phyloP scores from a whole-genome alignment of 352 stramenopile species.

The Vaucheria bursata region DNA sequence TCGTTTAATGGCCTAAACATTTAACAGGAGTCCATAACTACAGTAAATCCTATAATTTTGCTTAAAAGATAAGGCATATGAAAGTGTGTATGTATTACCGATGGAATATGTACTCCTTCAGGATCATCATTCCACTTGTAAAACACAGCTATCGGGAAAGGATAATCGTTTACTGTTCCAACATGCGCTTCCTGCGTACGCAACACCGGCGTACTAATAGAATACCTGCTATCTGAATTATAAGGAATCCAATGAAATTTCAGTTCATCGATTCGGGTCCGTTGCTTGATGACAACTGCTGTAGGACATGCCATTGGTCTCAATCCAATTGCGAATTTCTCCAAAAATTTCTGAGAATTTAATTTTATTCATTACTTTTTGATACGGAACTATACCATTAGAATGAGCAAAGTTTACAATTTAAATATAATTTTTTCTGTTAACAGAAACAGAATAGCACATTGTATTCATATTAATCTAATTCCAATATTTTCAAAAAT shows the following conservation, averaged over 20 bases:
- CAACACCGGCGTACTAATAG: neutral
- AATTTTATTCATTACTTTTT: no score
- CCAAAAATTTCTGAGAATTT: constrained; percentile 2
- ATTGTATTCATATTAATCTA: no score
- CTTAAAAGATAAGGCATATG: no score
- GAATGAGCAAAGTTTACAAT: neutral
- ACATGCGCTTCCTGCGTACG: constrained; percentile 23
- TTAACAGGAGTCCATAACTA: no score
- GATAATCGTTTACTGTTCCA: constrained; percentile 31
- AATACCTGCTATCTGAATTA: neutral
- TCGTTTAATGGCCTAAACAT: no score
- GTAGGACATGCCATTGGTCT: neutral
- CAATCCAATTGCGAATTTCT: neutral
- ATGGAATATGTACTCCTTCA: no score
- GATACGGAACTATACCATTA: neutral
- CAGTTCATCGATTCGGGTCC: neutral
- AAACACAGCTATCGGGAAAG: constrained; percentile 17
- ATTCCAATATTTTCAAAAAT: no score
- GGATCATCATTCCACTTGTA: constrained; percentile 35
- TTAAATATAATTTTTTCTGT: no score
- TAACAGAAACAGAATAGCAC: no score
- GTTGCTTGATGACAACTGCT: constrained; percentile 7
- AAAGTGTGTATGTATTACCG: no score
- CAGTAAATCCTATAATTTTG: no score
- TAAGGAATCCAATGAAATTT: neutral